These are phyloP conservation scores for Psilocybe mexicana DNA, from an alignment of 1,284 basidiomycete species.

Conservation along the genomic window DNA sequence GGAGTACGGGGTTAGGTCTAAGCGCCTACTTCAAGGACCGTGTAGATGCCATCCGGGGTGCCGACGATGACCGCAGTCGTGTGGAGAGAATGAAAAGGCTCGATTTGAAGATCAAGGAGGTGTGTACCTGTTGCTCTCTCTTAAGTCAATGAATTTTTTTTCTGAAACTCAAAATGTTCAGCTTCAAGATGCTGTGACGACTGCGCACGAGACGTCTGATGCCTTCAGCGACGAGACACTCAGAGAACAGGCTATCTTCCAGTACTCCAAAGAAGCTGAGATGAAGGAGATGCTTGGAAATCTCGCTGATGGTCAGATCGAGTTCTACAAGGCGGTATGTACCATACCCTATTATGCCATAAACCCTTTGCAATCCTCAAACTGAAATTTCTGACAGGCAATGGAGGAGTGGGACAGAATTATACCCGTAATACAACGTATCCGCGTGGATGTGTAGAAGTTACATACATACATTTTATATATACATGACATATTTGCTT, in stretches of 20 bases:
- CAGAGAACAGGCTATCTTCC: constrained; percentile 88
- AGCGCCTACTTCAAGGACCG: constrained; percentile 93
- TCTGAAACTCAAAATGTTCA: constrained; percentile 32
- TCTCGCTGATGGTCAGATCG: constrained; percentile 92
- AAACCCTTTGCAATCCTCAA: not conserved
- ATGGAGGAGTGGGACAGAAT: constrained; percentile 95
- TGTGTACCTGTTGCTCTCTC: constrained; percentile 42
- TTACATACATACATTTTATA: constrained; percentile 7
- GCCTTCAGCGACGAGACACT: constrained; percentile 95
- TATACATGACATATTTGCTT: constrained; percentile 8
- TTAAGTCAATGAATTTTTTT: not conserved
- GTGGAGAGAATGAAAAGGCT: constrained; percentile 93
- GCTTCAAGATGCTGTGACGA: constrained; percentile 95
- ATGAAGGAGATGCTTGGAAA: constrained; percentile 93
- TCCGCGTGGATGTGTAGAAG: constrained; percentile 82
- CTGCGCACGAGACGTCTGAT: constrained; percentile 92
- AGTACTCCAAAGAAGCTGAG: constrained; percentile 88
- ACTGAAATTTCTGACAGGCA: constrained; percentile 44
- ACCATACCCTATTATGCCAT: not conserved
- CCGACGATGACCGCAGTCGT: constrained; percentile 91
- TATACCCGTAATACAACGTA: constrained; percentile 84
- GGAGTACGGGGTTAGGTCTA: constrained; percentile 79
- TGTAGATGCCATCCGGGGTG: constrained; percentile 88
- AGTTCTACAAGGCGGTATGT: constrained; percentile 82
- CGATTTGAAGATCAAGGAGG: constrained; percentile 94